Base-by-base conservation (phyloP, 768 basidiomycete species). In the Pholiota molesta region DNA sequence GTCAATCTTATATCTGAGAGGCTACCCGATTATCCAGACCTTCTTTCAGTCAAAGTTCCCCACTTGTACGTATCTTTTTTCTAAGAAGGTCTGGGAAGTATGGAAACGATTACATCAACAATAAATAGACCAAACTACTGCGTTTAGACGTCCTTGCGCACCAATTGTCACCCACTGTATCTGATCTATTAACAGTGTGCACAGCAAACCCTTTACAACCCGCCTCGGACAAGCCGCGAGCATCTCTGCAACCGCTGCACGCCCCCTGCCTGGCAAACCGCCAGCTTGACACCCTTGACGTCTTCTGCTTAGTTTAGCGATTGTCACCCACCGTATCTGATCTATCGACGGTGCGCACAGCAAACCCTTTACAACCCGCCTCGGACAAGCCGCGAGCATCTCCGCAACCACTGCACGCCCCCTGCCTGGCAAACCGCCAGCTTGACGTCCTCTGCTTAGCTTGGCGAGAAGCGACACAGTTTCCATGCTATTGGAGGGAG, bases 151-250 rank as follows among this genome's bases (percentile, higher is more conserved):
- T 44, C 42, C 42, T 40, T 21, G 42, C 42, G n/a, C 42, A 49
- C n/a, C 42, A 49, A 3, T 23, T 49, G 47, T 49, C 47, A 49
- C 47, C 47, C 8, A 10, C 47, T 23, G 47, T 60, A 62, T 55
- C 64, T 61, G 60, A 60, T 68, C 62, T 67, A 61, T 65, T 65
- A 65, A 66, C 52, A 40, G 60, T 59, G 61, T 63, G 62, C 68
- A 70, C 67, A 67, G 65, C 66, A 74, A 49, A 49, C 73, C 77
- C 77, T 76, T 72, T 70, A 66, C 68, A 73, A 71, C 19, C 67
- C 64, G 73, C 75, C 77, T 74, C 75, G 73, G 74, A 76, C 70
- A 71, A 71, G 76, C 84, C 84, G 79, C 84, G 83, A 84, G 83
- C 71, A 68, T 72, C 70, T 71, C 68, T 60, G 66, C 66, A 65